A percentile compares a stretch with the other conserved stretches of the same genome.
Conservation (phyloP, 2,329 filamentous ascomycete genomes). For the Paracoccidioides brasiliensis region DNA sequence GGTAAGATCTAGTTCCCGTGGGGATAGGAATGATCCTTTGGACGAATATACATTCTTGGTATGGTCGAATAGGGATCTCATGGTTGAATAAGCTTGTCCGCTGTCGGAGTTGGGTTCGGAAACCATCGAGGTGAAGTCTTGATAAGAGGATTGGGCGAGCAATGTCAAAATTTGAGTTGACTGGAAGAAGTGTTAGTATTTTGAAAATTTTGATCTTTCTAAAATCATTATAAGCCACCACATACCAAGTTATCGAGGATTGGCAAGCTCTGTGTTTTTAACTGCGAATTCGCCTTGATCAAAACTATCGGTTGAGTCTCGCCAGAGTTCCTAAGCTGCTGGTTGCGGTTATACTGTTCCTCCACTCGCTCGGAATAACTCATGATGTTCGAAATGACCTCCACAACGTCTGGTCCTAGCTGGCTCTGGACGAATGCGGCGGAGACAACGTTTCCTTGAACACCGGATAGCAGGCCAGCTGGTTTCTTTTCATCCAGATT, state of each 20-base stretch:
- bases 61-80: conserved; percentile 50
- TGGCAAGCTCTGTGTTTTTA: conserved; percentile 47
- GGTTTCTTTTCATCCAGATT: conserved; percentile 7
- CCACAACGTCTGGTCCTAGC: conserved; percentile 23
- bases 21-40: conserved; percentile 43
- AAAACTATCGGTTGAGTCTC: conserved; percentile 25
- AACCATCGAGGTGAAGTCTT: conserved; percentile 45
- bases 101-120: conserved; percentile 42
- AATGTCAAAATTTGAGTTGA: conserved; percentile 47
- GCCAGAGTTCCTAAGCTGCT: conserved; percentile 19
- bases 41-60: conserved; percentile 49
- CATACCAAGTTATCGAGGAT: conserved; percentile 49
- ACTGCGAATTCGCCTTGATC: conserved; percentile 31
- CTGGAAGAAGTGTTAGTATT: conserved; percentile 20
- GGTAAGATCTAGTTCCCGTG: conserved; percentile 39
- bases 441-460: conserved; percentile 9
- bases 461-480: neutral
- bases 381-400: conserved; percentile 32
- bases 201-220: conserved; percentile 7
- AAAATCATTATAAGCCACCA: conserved; percentile 5
- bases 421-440: conserved; percentile 16
- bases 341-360: conserved; percentile 25
- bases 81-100: conserved; percentile 48
- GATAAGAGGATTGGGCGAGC: conserved; percentile 43
- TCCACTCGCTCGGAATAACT: conserved; percentile 32